Conservation (phyloP, 2,329 filamentous ascomycete species). For the Fusarium nygamai region DNA sequence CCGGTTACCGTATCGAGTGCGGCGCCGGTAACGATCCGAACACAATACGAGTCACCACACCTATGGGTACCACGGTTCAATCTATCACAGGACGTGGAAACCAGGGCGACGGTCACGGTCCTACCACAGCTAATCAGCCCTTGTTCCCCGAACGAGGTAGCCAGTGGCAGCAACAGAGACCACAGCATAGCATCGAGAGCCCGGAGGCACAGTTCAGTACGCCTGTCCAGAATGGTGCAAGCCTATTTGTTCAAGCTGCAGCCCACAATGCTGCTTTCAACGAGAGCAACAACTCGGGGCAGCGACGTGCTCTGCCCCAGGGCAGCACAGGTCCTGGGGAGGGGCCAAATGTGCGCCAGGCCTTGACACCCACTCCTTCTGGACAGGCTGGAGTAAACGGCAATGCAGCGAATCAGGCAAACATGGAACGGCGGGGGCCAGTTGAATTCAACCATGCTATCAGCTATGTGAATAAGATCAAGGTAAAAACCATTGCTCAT, state of each 20-base stretch:
- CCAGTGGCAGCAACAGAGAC: conserved; percentile 68
- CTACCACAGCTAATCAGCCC: conserved; percentile 51
- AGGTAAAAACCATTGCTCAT: conserved; percentile 67
- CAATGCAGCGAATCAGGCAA: conserved; percentile 65
- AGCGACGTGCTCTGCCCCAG: conserved; percentile 46
- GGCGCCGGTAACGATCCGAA: conserved; percentile 94
- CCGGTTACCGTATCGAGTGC: conserved; percentile 96
- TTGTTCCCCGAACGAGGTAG: conserved; percentile 59
- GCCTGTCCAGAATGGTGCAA: conserved; percentile 61
- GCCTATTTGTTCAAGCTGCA: conserved; percentile 57
- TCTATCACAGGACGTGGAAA: conserved; percentile 73
- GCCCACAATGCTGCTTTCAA: conserved; percentile 49
- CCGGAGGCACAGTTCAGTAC: conserved; percentile 71
- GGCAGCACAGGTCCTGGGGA: conserved; percentile 50
- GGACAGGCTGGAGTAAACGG: conserved; percentile 70
- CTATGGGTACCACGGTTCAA: conserved; percentile 95
- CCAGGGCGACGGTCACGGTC: conserved; percentile 57
- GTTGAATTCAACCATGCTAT: conserved; percentile 99
- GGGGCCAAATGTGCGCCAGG: conserved; percentile 60
- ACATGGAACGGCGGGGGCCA: conserved; percentile 86
- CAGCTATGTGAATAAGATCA: conserved; percentile 99
- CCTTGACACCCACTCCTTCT: conserved; percentile 68
- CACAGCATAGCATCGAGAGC: conserved; percentile 69
- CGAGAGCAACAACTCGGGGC: conserved; percentile 45
- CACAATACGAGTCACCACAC: conserved; percentile 94